A percentile compares a stretch with the other conserved stretches of the same genome.
Conservation (phyloP, 139 green algal species). For the Coelastrella sp. region DNA sequence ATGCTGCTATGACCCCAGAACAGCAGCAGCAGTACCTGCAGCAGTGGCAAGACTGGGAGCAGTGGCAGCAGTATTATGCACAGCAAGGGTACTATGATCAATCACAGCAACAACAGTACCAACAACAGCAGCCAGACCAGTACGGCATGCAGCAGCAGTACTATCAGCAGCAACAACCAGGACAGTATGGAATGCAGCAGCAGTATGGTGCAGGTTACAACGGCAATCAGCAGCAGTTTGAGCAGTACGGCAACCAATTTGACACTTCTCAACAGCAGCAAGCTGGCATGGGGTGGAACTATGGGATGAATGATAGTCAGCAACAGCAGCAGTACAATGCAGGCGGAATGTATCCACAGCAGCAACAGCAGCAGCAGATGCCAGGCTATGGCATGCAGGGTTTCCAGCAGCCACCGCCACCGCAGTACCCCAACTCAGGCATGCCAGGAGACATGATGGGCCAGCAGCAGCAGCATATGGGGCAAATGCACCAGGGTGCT, state of each 20-base stretch:
- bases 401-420: not conserved
- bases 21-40: conserved; percentile 52
- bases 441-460: not conserved
- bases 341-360: not conserved
- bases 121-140: not conserved
- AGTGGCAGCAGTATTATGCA: conserved; percentile 48
- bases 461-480: not conserved
- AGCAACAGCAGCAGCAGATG: not conserved
- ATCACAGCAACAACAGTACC: conserved; percentile 14
- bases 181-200: not conserved
- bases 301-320: not conserved
- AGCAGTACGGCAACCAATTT: not conserved
- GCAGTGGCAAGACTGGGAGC: conserved; percentile 63
- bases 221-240: too few relatives aligned
- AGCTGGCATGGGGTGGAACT: not conserved
- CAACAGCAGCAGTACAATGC: conserved; percentile 5
- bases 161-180: not conserved
- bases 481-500: too few relatives aligned
- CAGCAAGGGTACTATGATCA: conserved; percentile 42
- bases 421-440: not conserved
- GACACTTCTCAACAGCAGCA: conserved; percentile 9
- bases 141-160: not conserved
- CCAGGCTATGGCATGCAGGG: not conserved
- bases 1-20: conserved; percentile 53
- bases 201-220: not conserved